Evolutionary conservation across 352 stramenopile genomes (phyloP).

Genomic region (Globisporangium irregulare): DNA sequence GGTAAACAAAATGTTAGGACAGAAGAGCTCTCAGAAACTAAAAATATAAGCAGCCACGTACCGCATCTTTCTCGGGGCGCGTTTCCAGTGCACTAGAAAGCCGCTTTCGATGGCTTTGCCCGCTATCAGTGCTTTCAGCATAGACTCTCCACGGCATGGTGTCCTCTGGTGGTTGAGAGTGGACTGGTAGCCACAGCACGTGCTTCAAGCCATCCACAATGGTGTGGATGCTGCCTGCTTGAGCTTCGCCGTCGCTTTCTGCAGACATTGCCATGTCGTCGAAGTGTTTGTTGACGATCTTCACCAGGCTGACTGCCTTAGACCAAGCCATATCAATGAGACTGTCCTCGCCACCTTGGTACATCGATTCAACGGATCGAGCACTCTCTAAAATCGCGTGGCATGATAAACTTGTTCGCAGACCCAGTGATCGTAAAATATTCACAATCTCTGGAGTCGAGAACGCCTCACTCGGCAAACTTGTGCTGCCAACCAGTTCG

Average conservation of each 20-base stretch:
- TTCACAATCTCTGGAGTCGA: conserved; percentile 43
- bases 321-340: conserved; percentile 25
- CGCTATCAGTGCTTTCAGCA: not conserved
- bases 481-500: conserved; percentile 62
- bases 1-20: not conserved
- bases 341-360: conserved; percentile 19
- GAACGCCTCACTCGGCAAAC: conserved; percentile 51
- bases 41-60: conserved; percentile 23
- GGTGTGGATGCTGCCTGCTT: conserved; percentile 17
- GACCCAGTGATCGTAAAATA: conserved; percentile 49
- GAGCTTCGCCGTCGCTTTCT: conserved; percentile 14
- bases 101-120: not conserved
- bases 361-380: conserved; percentile 53
- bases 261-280: conserved; percentile 42
- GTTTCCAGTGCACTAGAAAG: conserved; percentile 43
- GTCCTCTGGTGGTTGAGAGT: conserved; percentile 24
- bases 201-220: conserved; percentile 34
- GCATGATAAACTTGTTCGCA: conserved; percentile 61
- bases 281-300: conserved; percentile 76
- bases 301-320: conserved; percentile 56
- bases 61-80: conserved; percentile 52
- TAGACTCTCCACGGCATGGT: conserved; percentile 59
- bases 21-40: not conserved
- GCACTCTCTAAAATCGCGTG: conserved; percentile 73
- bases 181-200: conserved; percentile 44